Base-by-base conservation (phyloP, 805 yeast species). In the Candida xiaguanensis region DNA sequence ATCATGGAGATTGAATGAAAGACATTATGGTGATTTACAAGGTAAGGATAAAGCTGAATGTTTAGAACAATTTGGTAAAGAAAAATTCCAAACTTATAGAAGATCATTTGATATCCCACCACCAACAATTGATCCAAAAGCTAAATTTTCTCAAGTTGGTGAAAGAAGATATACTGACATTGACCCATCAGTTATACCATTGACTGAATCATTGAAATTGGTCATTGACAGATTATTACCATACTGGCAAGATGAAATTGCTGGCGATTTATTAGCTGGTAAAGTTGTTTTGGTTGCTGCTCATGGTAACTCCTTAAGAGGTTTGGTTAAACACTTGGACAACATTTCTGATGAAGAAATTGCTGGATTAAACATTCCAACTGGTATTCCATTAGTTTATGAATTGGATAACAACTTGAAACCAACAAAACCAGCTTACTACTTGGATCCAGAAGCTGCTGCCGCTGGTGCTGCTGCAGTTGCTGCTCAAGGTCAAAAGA, bases 391-490 rank as follows among this genome's bases (percentile, higher is more conserved):
- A 63, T 81, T 90, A 72, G 96, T 91, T 48, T 91, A 85, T 74
- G 97, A 91, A 74, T 81, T 90, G 62, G 96, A 90, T 65, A 84
- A 77, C 39, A 62, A 77, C 59, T 80, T 90, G 72, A 79, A 80
- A 72, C 97, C 97, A 72, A 74, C 82, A 63, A 89, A 89, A 82
- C 85, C 88, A 54, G 81, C 95, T 56, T 88, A 90, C 80, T 90
- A 90, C 82, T 83, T 90, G 72, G 98, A 90, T 74, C 98, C 98
- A 59, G 97, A 88, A 75, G 98, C 97, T 60, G 98, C 98, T 60
- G 96, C 90, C 50, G 96, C 96, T 41, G 98, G 98, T 78, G 98
- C 97, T 52, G 97, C 97, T 62, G 96, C 96, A 45, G 98, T 90
- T 56, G 98, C 97, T 58, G 87, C 87, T 58, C 98, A 90, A 76